Base-by-base conservation (phyloP, 1,139 yeast species). In the Ogataea hybrid region DNA sequence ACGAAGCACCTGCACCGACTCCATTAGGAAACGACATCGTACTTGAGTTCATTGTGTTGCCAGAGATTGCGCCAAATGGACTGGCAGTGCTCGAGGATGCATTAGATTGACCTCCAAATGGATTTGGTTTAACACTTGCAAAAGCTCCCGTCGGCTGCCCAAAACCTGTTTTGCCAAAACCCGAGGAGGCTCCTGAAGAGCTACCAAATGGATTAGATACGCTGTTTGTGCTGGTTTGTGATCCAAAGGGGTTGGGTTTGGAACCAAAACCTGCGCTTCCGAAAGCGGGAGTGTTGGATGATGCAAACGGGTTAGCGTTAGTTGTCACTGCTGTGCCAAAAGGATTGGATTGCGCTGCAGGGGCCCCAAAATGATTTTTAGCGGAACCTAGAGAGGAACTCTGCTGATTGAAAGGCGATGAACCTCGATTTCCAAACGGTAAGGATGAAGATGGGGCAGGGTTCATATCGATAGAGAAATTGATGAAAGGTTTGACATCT, bases 401-500 rank as follows among this genome's bases (percentile, higher is more conserved):
- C 9, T 16, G 23, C 21, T 25, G 16, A 23, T 25, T 31, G 16
- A 36, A 36, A 12, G 35, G 22, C 17, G 35, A 20, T 5, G 17
- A 37, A n/a, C 11, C 6, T n/a, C 28, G 32, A 23, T 14, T 32
- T 39, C 41, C 39, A 36, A 37, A 20, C 12, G 27, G 27, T 6
- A 18, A 18, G 27, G 27, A 11, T 25, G 27, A 25, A 11, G 27
- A 11, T 8, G 12, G 12, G 7, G n/a, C 12, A 11, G 27, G 3
- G 31, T 23, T 33, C 17, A 31, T 40, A 51, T 65, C 46, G 55
- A 68, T 37, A 48, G 67, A 40, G 54, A 65, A 52, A 47, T 65
- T 70, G 2, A 76, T 62, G 49, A 75, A 76, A 1, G 72, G 70
- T 43, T 68, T 55, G 9, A 61, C 59, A 2, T 54, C 49, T 14